phyloP scores from a whole-genome alignment of 352 stramenopile genomes.

The Stramenopiles sp. region DNA sequence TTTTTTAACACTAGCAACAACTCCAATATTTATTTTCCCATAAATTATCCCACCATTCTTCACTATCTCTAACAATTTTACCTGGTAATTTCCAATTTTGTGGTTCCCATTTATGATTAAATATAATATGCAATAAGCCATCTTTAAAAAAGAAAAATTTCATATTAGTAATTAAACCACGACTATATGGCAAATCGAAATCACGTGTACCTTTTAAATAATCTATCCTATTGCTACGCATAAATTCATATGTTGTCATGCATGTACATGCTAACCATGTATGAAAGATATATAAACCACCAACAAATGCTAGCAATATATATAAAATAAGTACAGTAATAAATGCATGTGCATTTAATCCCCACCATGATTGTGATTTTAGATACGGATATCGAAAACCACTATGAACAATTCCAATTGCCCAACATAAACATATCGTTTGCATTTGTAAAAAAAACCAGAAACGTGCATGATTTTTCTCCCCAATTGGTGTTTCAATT shows the following conservation, averaged over 20 bases:
- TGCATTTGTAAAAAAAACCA: constrained; percentile 36
- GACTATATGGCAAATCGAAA: constrained; percentile 22
- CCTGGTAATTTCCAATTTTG: constrained; percentile 5
- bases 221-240: constrained; percentile 42
- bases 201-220: constrained; percentile 19
- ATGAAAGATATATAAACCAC: constrained; percentile 15
- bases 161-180: constrained; percentile 19
- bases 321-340: constrained; percentile 10
- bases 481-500: constrained; percentile 57
- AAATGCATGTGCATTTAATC: constrained; percentile 12
- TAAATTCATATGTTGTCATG: constrained; percentile 28
- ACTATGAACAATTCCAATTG: constrained; percentile 21
- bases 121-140: neutral
- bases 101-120: constrained; percentile 9
- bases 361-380: too few species aligned
- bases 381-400: too few species aligned
- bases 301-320: constrained; percentile 10
- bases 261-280: constrained; percentile 22
- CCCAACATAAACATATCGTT: constrained; percentile 19
- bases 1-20: constrained; percentile 25
- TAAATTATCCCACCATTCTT: constrained; percentile 28
- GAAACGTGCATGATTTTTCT: constrained; percentile 66
- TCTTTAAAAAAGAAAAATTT: constrained; percentile 15
- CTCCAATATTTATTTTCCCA: constrained; percentile 45
- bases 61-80: constrained; percentile 26